Percentiles rank a stretch among this genome's conserved stretches.
These are phyloP conservation scores for Umbellularia californica DNA, from an alignment of 164 flowering plant species.

Conservation along the genomic window DNA sequence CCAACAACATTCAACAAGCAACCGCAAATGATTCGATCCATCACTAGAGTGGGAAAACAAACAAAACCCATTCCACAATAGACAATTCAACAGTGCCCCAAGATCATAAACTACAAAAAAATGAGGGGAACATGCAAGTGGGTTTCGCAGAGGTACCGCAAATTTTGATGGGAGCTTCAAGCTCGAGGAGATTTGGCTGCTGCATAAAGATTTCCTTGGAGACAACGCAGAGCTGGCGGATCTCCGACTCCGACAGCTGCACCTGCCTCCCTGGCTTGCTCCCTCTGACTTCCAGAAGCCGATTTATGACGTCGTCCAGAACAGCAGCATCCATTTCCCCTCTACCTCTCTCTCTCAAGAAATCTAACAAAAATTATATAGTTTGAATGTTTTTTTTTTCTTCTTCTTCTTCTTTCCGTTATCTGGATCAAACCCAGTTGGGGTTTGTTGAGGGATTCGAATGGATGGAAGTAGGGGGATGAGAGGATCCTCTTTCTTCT, in stretches of 20 bases:
- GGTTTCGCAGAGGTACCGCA: constrained; percentile 44
- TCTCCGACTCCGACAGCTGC: constrained; percentile 72
- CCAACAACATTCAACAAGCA: neutral
- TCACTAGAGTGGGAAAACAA: neutral
- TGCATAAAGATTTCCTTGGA: constrained; percentile 64
- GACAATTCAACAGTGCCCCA: constrained; percentile 2
- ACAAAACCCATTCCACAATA: constrained; percentile 1
- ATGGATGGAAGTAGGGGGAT: constrained; percentile 5
- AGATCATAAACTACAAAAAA: neutral
- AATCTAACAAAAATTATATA: no score
- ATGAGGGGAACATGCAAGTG: neutral
- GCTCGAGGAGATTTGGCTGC: constrained; percentile 71
- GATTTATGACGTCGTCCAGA: constrained; percentile 53
- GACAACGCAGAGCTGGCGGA: constrained; percentile 53
- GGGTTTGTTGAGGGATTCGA: neutral
- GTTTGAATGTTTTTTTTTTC: neutral
- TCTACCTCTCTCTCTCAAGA: neutral
- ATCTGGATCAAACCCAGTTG: neutral
- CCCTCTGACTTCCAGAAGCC: constrained; percentile 57
- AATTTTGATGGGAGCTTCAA: constrained; percentile 83
- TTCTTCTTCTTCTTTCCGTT: neutral
- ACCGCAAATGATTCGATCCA: neutral
- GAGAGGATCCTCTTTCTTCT: constrained; percentile 1
- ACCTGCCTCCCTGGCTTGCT: constrained; percentile 66
- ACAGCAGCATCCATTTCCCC: constrained; percentile 44